A percentile compares a stretch with the other conserved stretches of the same genome.
Conservation (phyloP, 345 rosid genomes). For the Salix suchowensis region DNA sequence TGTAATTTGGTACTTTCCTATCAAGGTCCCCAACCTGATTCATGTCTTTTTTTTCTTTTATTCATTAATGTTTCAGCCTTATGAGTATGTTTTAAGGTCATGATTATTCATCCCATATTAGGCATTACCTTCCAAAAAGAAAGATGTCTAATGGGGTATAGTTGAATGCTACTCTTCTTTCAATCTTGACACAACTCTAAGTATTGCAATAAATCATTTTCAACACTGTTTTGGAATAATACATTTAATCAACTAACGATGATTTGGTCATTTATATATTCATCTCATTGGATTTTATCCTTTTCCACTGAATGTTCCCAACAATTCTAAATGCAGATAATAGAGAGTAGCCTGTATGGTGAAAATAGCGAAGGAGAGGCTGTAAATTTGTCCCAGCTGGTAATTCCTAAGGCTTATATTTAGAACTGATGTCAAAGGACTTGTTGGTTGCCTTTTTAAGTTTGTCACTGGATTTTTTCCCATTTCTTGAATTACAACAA, state of each 20-base stretch:
- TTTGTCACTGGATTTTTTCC: conserved; percentile 10
- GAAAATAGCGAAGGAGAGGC: conserved; percentile 78
- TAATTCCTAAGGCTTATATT: conserved; percentile 39
- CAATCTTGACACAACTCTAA: background rate
- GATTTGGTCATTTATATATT: background rate
- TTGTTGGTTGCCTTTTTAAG: conserved; percentile 13
- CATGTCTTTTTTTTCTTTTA: background rate
- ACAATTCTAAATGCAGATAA: conserved; percentile 48
- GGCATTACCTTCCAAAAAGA: background rate
- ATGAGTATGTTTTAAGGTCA: background rate
- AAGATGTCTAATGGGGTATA: background rate
- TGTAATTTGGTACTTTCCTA: background rate
- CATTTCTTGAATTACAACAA: background rate
- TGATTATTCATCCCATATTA: background rate
- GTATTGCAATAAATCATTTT: background rate
- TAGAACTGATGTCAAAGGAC: conserved; percentile 14
- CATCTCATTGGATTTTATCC: conserved; percentile 3
- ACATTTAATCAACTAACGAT: background rate
- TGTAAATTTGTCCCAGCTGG: conserved; percentile 93
- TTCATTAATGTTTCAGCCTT: background rate
- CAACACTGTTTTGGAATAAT: background rate
- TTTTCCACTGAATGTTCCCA: conserved; percentile 15
- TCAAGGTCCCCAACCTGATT: background rate
- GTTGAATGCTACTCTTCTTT: background rate
- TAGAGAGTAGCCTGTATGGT: conserved; percentile 86